Evolutionary conservation across 192 early-diverging fungal genomes (phyloP), one percentile per base, ranked within the genome.

Genomic region (Rhizophagus sp.): DNA sequence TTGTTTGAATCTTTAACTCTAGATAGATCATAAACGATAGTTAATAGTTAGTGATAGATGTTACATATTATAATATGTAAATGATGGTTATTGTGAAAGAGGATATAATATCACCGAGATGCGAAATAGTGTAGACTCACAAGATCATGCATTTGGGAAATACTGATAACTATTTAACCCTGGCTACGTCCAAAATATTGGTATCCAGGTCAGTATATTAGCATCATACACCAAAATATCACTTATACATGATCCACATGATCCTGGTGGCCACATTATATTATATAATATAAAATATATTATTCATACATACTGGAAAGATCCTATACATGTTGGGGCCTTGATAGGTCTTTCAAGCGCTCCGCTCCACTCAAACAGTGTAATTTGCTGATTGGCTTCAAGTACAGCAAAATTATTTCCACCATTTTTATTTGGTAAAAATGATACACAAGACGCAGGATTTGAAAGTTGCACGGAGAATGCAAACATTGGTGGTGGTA

Each of bases 401-500:
- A 97, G 84, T 25, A 91, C 91, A 0, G 90, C 93, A 86, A 97
- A 89, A 57, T 91, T 88, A 73, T 94, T 93, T 7, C 92, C 93
- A 4, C 85, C 75, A 79, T 88, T 41, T 41, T 41, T 82, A 78
- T 85, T 82, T 22, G 88, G 85, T 9, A 84, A 87, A 81, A 96
- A 97, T 7, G 92, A 79, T 22, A 94, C 88, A 78, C 91, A 85
- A 9, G 87, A 81, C 19, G 87, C 84, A 15, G 90, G 88, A 11
- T 70, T 71, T 7, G 84, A 79, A 11, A 91, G 71, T 9, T 79
- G 57, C 8, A 87, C 50, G 6, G 84, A 83, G 25, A 87, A 80
- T 10, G 86, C 83, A 67, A 83, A 86, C 97, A 98, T 98, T n/a
- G 98, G 98, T 41, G 98, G 98, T 49, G 98, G 98, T 33, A 98